Base-by-base conservation (phyloP, 441 rosid genomes). In the Erysimum cheiri region DNA sequence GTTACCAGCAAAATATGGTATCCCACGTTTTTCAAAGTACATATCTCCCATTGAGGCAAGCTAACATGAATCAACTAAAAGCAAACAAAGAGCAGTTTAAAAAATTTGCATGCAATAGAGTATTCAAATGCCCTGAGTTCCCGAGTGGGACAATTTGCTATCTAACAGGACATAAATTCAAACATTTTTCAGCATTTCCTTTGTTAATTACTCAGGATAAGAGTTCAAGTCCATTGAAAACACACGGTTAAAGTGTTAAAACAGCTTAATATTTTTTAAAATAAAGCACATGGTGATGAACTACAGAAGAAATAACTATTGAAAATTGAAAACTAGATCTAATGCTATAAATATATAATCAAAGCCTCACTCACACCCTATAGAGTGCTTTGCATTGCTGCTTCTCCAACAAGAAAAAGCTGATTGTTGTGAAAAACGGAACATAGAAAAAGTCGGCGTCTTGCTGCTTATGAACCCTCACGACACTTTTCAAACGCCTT, bases 341-440 rank as follows among this genome's bases (percentile, higher is more conserved):
- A 59, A 8, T 26, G 19, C 8, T 31, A 60, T 40, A 10, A 60
- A 65, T 31, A 57, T 77, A 52, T 70, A 66, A 74, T 13, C 22
- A 72, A 80, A 81, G 72, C 47, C 47, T 82, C 93, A 91, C 96
- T 95, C 97, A 92, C 96, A 95, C 98, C 99, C 99, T 89, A 81
- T 95, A 95, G 77, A 95, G 96, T 28, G 97, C 85, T 85, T 95
- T 92, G 96, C 98, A 92, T 36, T 85, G 86, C 65, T 89, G 95
- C 82, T 85, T 90, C 84, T 92, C 98, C 87, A 92, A n/a, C 80
- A 92, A 83, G 91, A 92, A 95, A 72, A 90, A 95, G 75, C 98
- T 92, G 71, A 92, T 89, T 1, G 98, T 92, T 0, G 98, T 90
- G 83, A 92, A 95, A 80, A 95, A 90, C 2, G 96, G 97, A 53